Evolutionary conservation across 2,329 filamentous ascomycete species (phyloP), one percentile per base, ranked within the genome.

Genomic region (Fusarium neocosmosporiellum): DNA sequence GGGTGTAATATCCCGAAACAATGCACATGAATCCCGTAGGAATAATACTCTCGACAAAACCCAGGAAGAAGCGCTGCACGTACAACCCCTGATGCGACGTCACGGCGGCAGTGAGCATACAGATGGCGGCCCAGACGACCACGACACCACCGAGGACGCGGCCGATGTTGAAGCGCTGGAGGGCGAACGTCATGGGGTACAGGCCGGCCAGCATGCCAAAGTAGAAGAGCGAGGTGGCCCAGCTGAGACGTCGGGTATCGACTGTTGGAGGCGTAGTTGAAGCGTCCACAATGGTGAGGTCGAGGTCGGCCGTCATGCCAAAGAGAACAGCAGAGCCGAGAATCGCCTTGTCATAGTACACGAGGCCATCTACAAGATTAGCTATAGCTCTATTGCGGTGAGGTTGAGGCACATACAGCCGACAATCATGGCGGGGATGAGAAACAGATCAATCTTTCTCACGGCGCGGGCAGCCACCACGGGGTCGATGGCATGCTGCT

Each of bases 221-320:
- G 83, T 94, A 95, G 83, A 95, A 94, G 76, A 94, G 85, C 0
- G 91, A 94, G 0, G 92, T 94, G 3, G 93, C 93, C 93, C 92
- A 95, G 73, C 88, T 91, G 31, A 95, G 87, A 13, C 93, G 88
- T 0, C 88, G 86, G 0, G 93, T 94, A 77, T 92, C 88, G 18
- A 87, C 88, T 0, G 87, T 88, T 1, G 88, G 86, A 0, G 91
- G 90, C 1, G 74, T 79, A 0, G 82, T 83, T 2, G 79, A 75
- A 3, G 71, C 43, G 73, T 85, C 80, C 14, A 88, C 81, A 5
- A 92, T 82, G 33, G 86, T 86, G 46, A 95, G 87, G 2, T 83
- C 71, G 5, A 95, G 86, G 77, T 94, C 92, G 4, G 84, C 83
- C 0, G 92, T 94, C 92, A 95, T 94, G 71, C 93, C 93, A 78